Evolutionary conservation across 768 basidiomycete species (phyloP).

Genomic region (Termitomyces heimii): DNA sequence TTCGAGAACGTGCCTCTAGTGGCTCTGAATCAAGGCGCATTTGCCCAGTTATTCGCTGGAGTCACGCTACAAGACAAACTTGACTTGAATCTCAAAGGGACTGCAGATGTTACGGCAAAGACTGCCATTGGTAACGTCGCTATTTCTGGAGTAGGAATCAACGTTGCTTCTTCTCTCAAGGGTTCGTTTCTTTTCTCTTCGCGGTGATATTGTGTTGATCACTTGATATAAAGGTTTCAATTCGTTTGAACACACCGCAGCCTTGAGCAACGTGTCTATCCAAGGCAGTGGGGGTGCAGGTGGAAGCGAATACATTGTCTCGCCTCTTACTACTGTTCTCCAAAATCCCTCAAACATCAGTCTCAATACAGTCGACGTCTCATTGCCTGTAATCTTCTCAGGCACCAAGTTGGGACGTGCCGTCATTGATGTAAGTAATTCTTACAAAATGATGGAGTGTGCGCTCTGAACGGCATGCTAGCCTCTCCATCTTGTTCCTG

Average conservation of each 20-base stretch:
- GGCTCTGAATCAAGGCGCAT: conserved; percentile 49
- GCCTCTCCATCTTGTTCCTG: conserved; percentile 55
- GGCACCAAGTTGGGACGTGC: conserved; percentile 54
- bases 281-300: conserved; percentile 59
- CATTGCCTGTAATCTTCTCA: conserved; percentile 54
- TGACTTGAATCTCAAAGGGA: conserved; percentile 46
- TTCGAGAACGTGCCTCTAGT: conserved; percentile 52
- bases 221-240: conserved; percentile 41
- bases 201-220: neutral
- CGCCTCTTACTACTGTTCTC: conserved; percentile 52
- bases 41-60: conserved; percentile 49
- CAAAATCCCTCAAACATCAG: conserved; percentile 68
- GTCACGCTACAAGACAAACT: conserved; percentile 46
- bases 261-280: conserved; percentile 51
- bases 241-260: conserved; percentile 47
- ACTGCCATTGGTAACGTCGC: conserved; percentile 63
- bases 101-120: conserved; percentile 50
- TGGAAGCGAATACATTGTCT: conserved; percentile 51
- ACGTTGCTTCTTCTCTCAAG: conserved; percentile 49
- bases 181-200: conserved; percentile 26
- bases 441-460: neutral
- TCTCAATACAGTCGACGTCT: conserved; percentile 48
- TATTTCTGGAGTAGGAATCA: conserved; percentile 58
- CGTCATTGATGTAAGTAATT: conserved; percentile 42
- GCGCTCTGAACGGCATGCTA: conserved; percentile 15